These are phyloP conservation scores for Tuber calosporum DNA, from an alignment of 495 filamentous ascomycete species.

Conservation along the genomic window DNA sequence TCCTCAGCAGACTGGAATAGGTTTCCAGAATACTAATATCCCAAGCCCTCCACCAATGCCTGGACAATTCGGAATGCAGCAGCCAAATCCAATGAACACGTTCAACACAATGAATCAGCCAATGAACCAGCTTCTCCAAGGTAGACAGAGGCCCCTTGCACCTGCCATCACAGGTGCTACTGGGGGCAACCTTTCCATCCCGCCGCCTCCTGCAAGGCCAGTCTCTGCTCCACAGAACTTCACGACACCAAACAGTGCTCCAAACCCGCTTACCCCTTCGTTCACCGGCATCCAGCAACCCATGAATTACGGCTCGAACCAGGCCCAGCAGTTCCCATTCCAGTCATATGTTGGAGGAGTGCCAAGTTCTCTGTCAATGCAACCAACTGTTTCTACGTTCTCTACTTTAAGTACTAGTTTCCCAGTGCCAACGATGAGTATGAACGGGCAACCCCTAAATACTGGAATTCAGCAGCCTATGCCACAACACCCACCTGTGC, in stretches of 20 bases:
- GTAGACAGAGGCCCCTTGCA: conserved; percentile 53
- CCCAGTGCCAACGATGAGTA: conserved; percentile 50
- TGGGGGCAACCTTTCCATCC: conserved; percentile 58
- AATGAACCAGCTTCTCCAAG: conserved; percentile 29
- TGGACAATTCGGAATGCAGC: conserved; percentile 44
- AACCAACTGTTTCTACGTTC: conserved; percentile 46
- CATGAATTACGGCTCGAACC: conserved; percentile 38
- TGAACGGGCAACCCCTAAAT: conserved; percentile 47
- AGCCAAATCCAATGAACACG: conserved; percentile 29
- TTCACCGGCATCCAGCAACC: conserved; percentile 72
- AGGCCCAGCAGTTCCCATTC: conserved; percentile 42
- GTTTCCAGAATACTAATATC: conserved; percentile 48
- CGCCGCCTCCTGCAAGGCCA: conserved; percentile 75
- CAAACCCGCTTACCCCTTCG: conserved; percentile 73
- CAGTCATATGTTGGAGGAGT: conserved; percentile 47
- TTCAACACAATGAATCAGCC: conserved; percentile 25
- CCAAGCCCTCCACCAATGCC: conserved; percentile 51
- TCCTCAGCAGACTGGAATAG: conserved; percentile 24
- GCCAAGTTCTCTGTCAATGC: conserved; percentile 41
- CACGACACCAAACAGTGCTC: conserved; percentile 53
- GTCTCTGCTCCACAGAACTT: conserved; percentile 83
- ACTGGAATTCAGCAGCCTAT: conserved; percentile 47
- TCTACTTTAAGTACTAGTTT: conserved; percentile 44
- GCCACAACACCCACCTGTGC: conserved; percentile 45
- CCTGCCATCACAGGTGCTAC: conserved; percentile 54